Base-by-base conservation (phyloP, 2,329 filamentous ascomycete species). In the Fusarium avenaceum region DNA sequence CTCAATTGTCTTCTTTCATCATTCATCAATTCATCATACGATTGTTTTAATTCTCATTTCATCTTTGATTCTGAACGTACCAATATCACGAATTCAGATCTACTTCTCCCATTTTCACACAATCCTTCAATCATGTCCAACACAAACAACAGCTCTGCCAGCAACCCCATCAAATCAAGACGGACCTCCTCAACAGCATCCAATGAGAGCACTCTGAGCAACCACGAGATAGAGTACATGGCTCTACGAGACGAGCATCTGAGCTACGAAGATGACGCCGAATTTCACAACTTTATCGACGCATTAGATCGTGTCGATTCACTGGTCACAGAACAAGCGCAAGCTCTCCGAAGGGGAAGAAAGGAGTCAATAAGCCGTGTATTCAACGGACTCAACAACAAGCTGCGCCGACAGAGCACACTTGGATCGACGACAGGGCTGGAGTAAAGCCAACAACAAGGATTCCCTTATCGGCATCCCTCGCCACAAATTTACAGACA, bases 211-310 rank as follows among this genome's bases (percentile, higher is more conserved):
- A 67, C 71, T 32, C 51, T 70, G 5, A 65, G 57, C 22, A 63
- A 65, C 24, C 55, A 74, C 24, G 72, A 74, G 28, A 40, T 61
- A 14, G 72, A 74, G 44, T 74, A 73, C 50, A 46, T 66, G 26
- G 57, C 68, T n/a, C 59, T 74, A 11, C 68, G 72, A 44, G 72
- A 74, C 26, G 42, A 69, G 8, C 60, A 63, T n/a, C 56, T 74
- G 28, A 58, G 63, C 44, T 74, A 73, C 49, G 72, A 74, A 56
- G 72, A 74, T 8, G 72, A 74, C 39, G 57, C 63, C 26, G 62
- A 74, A 35, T 74, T 74, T 44, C 72, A 74, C 64, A 66, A 59
- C 30, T 74, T 73, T 44, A 74, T 74, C 49, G 69, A 72, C 43
- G 69, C 65, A 32, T 52, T 74, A 45, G 70, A 74, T 24, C 70